Conservation (phyloP, 768 basidiomycete genomes). For the Hypholoma fasciculare region DNA sequence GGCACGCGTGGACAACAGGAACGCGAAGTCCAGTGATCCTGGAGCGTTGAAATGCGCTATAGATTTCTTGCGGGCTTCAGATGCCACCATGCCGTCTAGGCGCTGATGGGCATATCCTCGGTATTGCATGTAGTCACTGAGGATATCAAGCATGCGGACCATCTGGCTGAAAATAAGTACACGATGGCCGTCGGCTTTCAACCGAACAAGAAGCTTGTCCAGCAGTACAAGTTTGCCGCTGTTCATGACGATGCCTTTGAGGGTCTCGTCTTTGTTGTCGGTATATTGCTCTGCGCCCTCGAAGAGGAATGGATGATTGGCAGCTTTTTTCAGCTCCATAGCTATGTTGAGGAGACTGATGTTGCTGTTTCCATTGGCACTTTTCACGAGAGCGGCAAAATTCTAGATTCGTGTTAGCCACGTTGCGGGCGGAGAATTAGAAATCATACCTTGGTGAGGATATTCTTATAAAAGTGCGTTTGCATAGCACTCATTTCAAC, state of each 20-base stretch:
- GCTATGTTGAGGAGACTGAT: slow-evolving; percentile 97
- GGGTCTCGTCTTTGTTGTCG: slow-evolving; percentile 72
- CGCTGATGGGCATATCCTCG: slow-evolving; percentile 93
- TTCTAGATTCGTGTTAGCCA: slow-evolving; percentile 52
- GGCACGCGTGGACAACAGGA: slow-evolving; percentile 93
- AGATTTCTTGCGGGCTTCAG: slow-evolving; percentile 90
- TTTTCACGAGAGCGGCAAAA: slow-evolving; percentile 89
- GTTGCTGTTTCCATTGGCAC: slow-evolving; percentile 84
- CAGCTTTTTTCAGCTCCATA: slow-evolving; percentile 99
- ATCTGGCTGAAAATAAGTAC: slow-evolving; percentile 99
- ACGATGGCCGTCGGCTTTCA: slow-evolving; percentile 91
- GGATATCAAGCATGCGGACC: slow-evolving; percentile 98
- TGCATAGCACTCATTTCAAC: slow-evolving; percentile 98
- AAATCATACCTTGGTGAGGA: slow-evolving; percentile 75
- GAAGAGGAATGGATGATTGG: slow-evolving; percentile 97
- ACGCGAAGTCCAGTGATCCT: slow-evolving; percentile 93
- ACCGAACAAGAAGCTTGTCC: slow-evolving; percentile 90
- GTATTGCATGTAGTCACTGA: slow-evolving; percentile 93
- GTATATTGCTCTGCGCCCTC: slow-evolving; percentile 84
- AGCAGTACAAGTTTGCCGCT: slow-evolving; percentile 98
- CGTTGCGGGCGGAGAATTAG: slow-evolving; percentile 1
- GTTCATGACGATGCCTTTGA: slow-evolving; percentile 97
- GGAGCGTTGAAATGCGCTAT: slow-evolving; percentile 97
- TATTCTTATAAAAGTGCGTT: slow-evolving; percentile 99
- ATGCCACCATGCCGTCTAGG: slow-evolving; percentile 93